phyloP scores from a whole-genome alignment of 768 basidiomycete species.

The Punctularia strigosozonata region DNA sequence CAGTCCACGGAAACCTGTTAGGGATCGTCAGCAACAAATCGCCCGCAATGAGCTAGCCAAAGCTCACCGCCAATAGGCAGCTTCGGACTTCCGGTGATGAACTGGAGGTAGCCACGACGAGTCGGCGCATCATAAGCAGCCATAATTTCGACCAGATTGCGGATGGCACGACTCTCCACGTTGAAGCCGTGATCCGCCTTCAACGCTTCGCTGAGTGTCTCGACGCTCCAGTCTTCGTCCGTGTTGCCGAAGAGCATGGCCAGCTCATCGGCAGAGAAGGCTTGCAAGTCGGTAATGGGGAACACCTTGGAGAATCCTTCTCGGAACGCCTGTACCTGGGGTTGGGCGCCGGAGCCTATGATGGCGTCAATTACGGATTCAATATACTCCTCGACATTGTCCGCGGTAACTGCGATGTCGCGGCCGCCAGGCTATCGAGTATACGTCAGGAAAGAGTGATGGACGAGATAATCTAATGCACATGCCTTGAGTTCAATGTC shows the following conservation, averaged over 20 bases:
- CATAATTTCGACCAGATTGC: constrained; percentile 81
- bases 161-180: constrained; percentile 84
- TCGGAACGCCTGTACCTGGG: constrained; percentile 84
- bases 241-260: constrained; percentile 92
- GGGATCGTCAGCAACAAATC: constrained; percentile 3
- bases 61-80: constrained; percentile 84
- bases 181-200: constrained; percentile 99
- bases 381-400: constrained; percentile 86
- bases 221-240: constrained; percentile 93
- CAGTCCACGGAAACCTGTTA: constrained; percentile 81
- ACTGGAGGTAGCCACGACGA: constrained; percentile 86
- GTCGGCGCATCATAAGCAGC: constrained; percentile 59
- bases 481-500: constrained; percentile 82
- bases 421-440: constrained; percentile 58
- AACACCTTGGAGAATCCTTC: constrained; percentile 96
- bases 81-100: constrained; percentile 96
- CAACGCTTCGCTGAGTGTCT: constrained; percentile 79
- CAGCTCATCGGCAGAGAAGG: constrained; percentile 92
- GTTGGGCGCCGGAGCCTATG: constrained; percentile 64
- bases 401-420: constrained; percentile 69
- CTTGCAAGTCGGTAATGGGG: constrained; percentile 80
- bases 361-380: constrained; percentile 80
- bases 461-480: constrained; percentile 5
- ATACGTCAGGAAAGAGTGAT: constrained; percentile 2
- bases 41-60: neutral